Percentiles rank a stretch among this genome's conserved stretches.
phyloP scores from a whole-genome alignment of 2,329 filamentous ascomycete genomes.

The Botrytis hyacinthi region DNA sequence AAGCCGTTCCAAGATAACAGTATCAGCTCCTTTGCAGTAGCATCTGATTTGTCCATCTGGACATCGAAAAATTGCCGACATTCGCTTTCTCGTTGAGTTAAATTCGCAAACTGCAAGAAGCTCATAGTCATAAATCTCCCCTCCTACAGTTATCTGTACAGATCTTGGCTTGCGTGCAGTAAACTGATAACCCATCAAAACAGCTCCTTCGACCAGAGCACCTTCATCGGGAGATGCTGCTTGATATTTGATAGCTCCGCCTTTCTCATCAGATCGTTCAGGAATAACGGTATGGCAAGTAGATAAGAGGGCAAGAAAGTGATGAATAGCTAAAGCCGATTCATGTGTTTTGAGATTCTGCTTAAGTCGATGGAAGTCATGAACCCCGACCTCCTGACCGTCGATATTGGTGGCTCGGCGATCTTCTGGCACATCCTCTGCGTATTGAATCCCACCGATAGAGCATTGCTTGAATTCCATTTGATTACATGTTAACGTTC shows the following conservation, averaged over 20 bases:
- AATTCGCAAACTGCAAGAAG: slow-evolving; percentile 97
- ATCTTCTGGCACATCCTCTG: slow-evolving; percentile 88
- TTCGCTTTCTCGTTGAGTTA: slow-evolving; percentile 94
- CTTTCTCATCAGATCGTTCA: slow-evolving; percentile 75
- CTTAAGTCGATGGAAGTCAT: slow-evolving; percentile 64
- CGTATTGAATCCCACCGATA: slow-evolving; percentile 91
- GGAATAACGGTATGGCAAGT: slow-evolving; percentile 98
- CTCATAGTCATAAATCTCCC: slow-evolving; percentile 76
- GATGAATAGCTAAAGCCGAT: slow-evolving; percentile 63
- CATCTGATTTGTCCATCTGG: slow-evolving; percentile 92
- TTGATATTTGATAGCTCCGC: slow-evolving; percentile 89
- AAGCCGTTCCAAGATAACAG: slow-evolving; percentile 91
- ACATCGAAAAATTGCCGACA: slow-evolving; percentile 96
- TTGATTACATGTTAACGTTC: slow-evolving; percentile 94
- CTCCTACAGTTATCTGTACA: slow-evolving; percentile 78
- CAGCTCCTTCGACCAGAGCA: slow-evolving; percentile 89
- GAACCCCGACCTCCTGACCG: slow-evolving; percentile 67
- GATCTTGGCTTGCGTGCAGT: slow-evolving; percentile 83
- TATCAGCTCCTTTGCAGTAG: slow-evolving; percentile 96
- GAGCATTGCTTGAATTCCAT: slow-evolving; percentile 98
- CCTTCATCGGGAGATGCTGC: slow-evolving; percentile 96
- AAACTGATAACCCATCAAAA: slow-evolving; percentile 83
- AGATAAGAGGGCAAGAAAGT: slow-evolving; percentile 82
- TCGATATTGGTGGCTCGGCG: slow-evolving; percentile 76
- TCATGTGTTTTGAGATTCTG: slow-evolving; percentile 59